phyloP scores from a whole-genome alignment of 495 filamentous ascomycete genomes.

The Penicillium argentinense region DNA sequence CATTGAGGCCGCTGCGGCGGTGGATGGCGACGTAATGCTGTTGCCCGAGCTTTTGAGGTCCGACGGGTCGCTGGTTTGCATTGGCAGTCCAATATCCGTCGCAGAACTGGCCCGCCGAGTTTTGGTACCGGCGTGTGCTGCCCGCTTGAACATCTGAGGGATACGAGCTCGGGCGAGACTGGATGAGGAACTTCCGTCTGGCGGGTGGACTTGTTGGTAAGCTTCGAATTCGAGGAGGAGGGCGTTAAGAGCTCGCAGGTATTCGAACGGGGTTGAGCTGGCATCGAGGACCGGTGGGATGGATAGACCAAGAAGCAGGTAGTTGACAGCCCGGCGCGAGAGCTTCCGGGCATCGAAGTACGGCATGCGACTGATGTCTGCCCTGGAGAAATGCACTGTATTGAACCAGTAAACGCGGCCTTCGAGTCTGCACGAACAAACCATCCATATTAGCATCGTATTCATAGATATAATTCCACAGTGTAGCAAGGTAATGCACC shows the following conservation, averaged over 20 bases:
- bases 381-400: conserved; percentile 84
- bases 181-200: conserved; percentile 66
- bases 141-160: conserved; percentile 85
- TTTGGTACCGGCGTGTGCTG: conserved; percentile 60
- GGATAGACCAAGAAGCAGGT: conserved; percentile 87
- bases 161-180: conserved; percentile 75
- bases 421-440: conserved; percentile 63
- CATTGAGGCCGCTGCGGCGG: conserved; percentile 37
- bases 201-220: conserved; percentile 81
- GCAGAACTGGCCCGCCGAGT: conserved; percentile 71
- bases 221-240: conserved; percentile 90
- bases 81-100: conserved; percentile 62
- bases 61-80: conserved; percentile 52
- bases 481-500: not conserved
- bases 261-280: conserved; percentile 75
- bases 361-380: conserved; percentile 76
- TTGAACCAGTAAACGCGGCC: conserved; percentile 98
- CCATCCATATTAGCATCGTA: conserved; percentile 1
- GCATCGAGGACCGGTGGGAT: conserved; percentile 87
- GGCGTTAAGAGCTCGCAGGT: conserved; percentile 81
- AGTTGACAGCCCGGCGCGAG: conserved; percentile 84
- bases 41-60: conserved; percentile 49
- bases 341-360: conserved; percentile 83
- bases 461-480: too few species aligned
- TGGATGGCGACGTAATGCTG: conserved; percentile 38